Evolutionary conservation across 345 rosid genomes (phyloP), one percentile per base, ranked within the genome.

Genomic region (Crucihimalaya himalaica): DNA sequence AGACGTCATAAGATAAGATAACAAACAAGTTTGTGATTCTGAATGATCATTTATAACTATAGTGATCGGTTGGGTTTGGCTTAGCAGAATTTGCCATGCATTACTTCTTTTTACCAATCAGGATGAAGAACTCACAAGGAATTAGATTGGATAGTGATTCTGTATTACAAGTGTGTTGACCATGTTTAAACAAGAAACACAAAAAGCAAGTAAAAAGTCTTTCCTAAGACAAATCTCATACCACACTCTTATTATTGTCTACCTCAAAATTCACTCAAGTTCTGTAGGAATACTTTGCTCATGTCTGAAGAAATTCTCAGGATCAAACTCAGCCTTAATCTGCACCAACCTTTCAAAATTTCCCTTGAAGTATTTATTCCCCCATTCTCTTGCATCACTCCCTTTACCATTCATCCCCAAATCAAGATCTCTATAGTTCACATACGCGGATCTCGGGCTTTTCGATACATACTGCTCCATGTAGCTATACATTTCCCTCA

Each of bases 241-340:
- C 69, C 79, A 74, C 62, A 60, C 63, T 21, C 68, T 67, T 75
- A 67, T 67, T 75, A 42, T 68, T 60, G 14, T 52, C 31, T 42
- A 39, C 37, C 68, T 58, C 73, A 29, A 29, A 40, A 40, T 20
- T 59, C 74, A 42, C 35, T 75, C 69, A 42, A 75, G 63, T 25
- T 34, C 47, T n/a, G 68, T 68, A 39, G 91, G 93, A 67, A 88
- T 80, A 52, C 93, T 88, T 72, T 88, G 91, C 76, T 83, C 84
- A 80, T 78, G 78, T 48, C 84, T 78, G 58, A 86, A 81, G 79
- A 80, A 88, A 63, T 88, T 86, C 7, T 67, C 80, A 1, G 93
- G 89, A 78, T 86, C 93, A 57, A 81, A 79, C 74, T 35, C 62
- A 57, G 64, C 78, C 74, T 88, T 88, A 43, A 85, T 80, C 25